Evolutionary conservation across 331 rosid species (phyloP).

Genomic region (Erythrophleum ivorense): DNA sequence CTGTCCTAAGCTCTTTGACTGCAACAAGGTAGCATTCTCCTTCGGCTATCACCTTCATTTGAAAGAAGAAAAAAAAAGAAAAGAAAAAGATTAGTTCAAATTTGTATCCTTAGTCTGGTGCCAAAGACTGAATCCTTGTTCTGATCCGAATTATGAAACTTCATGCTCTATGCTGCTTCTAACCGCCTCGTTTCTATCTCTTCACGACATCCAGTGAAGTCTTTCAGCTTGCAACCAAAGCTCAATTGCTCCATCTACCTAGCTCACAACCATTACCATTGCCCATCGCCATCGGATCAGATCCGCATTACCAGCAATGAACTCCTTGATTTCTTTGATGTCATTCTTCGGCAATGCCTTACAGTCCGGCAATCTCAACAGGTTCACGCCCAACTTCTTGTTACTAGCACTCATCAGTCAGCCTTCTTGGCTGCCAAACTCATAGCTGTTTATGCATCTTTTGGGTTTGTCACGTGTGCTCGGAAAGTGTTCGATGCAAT

Average conservation of each 20-base stretch:
- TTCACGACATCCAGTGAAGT: conserved; percentile 12
- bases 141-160: conserved; percentile 3
- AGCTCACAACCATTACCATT: background rate
- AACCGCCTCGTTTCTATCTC: conserved; percentile 34
- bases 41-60: background rate
- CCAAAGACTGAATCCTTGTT: background rate
- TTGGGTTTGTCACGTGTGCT: conserved; percentile 54
- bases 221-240: conserved; percentile 8
- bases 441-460: conserved; percentile 55
- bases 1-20: background rate
- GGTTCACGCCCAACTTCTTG: conserved; percentile 58
- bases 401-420: conserved; percentile 40
- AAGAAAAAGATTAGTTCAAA: background rate
- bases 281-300: conserved; percentile 1
- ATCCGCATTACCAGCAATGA: conserved; percentile 32
- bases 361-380: conserved; percentile 55
- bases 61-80: background rate
- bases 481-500: conserved; percentile 52
- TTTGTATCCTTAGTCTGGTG: background rate
- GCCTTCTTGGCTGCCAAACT: conserved; percentile 72
- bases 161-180: conserved; percentile 55
- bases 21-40: background rate
- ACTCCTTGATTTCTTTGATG: conserved; percentile 52
- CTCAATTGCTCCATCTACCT: conserved; percentile 33
- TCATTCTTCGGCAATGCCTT: conserved; percentile 49